phyloP scores from a whole-genome alignment of 1,284 basidiomycete species.

The Rhodotorula mucilaginosa region DNA sequence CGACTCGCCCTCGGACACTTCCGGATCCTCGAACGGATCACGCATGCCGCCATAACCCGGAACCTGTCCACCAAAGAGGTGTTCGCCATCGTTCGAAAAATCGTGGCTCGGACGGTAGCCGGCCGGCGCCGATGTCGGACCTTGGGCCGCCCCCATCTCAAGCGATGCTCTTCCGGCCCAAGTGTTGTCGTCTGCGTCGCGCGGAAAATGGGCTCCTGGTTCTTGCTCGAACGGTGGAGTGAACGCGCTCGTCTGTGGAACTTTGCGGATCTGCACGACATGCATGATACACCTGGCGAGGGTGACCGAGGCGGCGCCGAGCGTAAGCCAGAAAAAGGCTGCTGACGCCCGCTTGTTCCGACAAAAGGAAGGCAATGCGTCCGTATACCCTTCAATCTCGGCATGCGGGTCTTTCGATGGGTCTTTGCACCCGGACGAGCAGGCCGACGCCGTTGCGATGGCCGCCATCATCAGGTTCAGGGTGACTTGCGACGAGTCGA shows the following conservation, averaged over 20 bases:
- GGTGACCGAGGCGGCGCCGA: conserved; percentile 21
- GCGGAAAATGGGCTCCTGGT: conserved; percentile 5
- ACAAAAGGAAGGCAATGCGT: conserved; percentile 37
- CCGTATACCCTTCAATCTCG: conserved; percentile 35
- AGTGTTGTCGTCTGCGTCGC: conserved; percentile 18
- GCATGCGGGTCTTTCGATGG: conserved; percentile 34
- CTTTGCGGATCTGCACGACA: conserved; percentile 15
- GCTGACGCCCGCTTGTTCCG: conserved; percentile 42
- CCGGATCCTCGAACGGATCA: conserved; percentile 34
- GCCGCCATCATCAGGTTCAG: conserved; percentile 31
- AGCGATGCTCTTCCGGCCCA: conserved; percentile 12
- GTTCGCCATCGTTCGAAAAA: conserved; percentile 8
- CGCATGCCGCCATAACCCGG: neutral
- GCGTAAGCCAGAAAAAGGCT: conserved; percentile 42
- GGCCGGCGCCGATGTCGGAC: neutral
- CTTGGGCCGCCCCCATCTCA: neutral
- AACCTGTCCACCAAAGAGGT: conserved; percentile 22
- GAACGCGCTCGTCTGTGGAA: conserved; percentile 21
- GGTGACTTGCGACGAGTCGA: conserved; percentile 29
- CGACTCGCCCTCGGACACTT: neutral
- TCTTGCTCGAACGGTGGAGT: conserved; percentile 2
- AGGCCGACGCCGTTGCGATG: conserved; percentile 37
- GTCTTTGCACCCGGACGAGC: conserved; percentile 41
- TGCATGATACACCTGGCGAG: conserved; percentile 18
- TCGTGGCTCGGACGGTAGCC: conserved; percentile 17